These are phyloP conservation scores for Tetrapisispora iriomotensis DNA, from an alignment of 805 yeast genomes.

Conservation along the genomic window DNA sequence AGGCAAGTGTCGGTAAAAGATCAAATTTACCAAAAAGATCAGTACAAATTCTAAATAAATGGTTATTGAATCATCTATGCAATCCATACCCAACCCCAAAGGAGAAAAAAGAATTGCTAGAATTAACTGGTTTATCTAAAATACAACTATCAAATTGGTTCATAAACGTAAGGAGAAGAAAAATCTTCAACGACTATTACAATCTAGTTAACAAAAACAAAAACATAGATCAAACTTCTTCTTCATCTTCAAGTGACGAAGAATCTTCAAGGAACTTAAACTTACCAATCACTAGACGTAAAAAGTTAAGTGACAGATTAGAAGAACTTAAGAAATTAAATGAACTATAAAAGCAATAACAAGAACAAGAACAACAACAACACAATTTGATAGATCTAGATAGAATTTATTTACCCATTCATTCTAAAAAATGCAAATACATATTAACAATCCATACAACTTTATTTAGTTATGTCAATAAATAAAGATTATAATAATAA, in stretches of 20 bases:
- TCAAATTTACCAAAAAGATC: constrained; percentile 74
- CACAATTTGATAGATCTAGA: no score
- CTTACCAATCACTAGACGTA: constrained; percentile 20
- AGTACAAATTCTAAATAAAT: constrained; percentile 56
- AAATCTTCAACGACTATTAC: constrained; percentile 35
- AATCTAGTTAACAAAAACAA: constrained; percentile 8
- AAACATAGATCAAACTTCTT: not conserved
- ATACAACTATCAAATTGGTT: constrained; percentile 84
- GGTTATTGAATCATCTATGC: constrained; percentile 66
- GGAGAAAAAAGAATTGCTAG: constrained; percentile 61
- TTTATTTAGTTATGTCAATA: no score
- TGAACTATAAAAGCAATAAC: not conserved
- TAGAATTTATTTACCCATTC: no score
- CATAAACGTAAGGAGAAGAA: constrained; percentile 75
- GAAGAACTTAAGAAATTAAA: constrained; percentile 24
- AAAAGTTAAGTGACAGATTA: constrained; percentile 27
- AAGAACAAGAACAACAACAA: no score
- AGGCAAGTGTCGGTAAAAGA: constrained; percentile 31
- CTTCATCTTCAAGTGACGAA: not conserved
- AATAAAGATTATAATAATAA: no score
- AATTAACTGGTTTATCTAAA: constrained; percentile 65
- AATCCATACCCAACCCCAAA: constrained; percentile 80
- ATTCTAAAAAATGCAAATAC: no score
- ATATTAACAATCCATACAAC: no score
- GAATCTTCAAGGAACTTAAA: not conserved